Percentiles rank a stretch among this genome's conserved stretches.
Evolutionary conservation across 2,329 filamentous ascomycete genomes (phyloP).

Genomic region (Fusarium torreyae): DNA sequence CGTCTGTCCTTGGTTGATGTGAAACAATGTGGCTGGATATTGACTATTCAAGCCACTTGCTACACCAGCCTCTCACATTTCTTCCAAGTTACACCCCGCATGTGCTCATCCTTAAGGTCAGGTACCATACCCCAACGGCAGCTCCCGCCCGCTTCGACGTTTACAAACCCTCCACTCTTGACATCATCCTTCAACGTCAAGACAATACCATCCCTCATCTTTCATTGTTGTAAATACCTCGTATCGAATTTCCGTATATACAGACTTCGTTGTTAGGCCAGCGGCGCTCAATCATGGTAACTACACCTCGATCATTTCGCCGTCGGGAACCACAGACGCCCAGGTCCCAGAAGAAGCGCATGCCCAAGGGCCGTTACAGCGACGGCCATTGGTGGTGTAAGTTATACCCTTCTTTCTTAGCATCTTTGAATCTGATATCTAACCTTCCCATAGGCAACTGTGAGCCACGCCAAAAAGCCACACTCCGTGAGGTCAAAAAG

Average conservation of each 20-base stretch:
- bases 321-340: constrained; percentile 43
- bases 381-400: constrained; percentile 58
- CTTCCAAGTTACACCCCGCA: constrained; percentile 26
- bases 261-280: constrained; percentile 5
- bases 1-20: background rate
- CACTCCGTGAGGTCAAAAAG: constrained; percentile 57
- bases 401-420: constrained; percentile 15
- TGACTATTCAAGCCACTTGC: background rate
- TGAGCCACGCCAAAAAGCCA: constrained; percentile 57
- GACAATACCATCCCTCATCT: background rate
- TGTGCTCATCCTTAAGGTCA: constrained; percentile 12
- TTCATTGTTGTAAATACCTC: background rate
- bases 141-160: constrained; percentile 32
- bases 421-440: background rate
- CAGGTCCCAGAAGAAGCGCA: constrained; percentile 51
- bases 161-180: background rate
- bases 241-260: background rate
- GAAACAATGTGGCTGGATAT: constrained; percentile 12
- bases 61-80: constrained; percentile 26
- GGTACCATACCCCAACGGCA: constrained; percentile 20
- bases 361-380: constrained; percentile 52
- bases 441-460: constrained; percentile 57
- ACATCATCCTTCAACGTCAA: background rate
- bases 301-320: constrained; percentile 35
- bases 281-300: constrained; percentile 25